phyloP scores from a whole-genome alignment of 805 yeast genomes.

The Metschnikowia aberdeeniae region DNA sequence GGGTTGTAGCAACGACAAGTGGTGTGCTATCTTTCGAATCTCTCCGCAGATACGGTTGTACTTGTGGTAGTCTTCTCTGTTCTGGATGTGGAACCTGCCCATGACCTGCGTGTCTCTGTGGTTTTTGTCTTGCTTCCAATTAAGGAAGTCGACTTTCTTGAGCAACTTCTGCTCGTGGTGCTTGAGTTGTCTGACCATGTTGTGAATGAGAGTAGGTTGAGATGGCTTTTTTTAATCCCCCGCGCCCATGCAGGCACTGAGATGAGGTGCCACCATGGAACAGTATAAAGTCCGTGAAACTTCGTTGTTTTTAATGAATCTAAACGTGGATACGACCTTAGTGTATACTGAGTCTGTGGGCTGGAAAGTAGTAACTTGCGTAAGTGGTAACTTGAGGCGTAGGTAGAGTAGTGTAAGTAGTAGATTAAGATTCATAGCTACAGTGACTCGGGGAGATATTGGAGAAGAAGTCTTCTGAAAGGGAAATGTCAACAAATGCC shows the following conservation, averaged over 20 bases:
- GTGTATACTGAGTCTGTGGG: too few species aligned
- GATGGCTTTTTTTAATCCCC: neutral
- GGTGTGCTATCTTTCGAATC: conserved; percentile 80
- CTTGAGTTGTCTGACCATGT: conserved; percentile 70
- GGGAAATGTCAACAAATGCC: too few species aligned
- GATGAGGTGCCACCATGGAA: neutral
- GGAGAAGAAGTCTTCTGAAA: too few species aligned
- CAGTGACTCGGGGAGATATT: too few species aligned
- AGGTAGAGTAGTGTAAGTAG: too few species aligned
- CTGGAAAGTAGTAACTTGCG: too few species aligned
- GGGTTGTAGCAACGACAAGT: conserved; percentile 78
- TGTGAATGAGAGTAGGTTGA: neutral
- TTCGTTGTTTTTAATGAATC: too few species aligned
- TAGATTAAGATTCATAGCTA: too few species aligned
- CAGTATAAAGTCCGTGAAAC: too few species aligned
- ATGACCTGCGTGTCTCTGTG: conserved; percentile 96
- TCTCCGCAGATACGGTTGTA: conserved; percentile 93
- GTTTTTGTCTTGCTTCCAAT: conserved; percentile 95
- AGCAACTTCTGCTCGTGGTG: conserved; percentile 93
- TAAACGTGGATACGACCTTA: too few species aligned
- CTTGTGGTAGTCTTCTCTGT: conserved; percentile 92
- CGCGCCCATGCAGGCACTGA: conserved; percentile 3
- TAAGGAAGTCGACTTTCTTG: conserved; percentile 92
- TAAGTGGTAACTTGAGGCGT: too few species aligned
- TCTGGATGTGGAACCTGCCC: conserved; percentile 89